Evolutionary conservation across 495 filamentous ascomycete genomes (phyloP).

Genomic region (Sphaerosporella brunnea): DNA sequence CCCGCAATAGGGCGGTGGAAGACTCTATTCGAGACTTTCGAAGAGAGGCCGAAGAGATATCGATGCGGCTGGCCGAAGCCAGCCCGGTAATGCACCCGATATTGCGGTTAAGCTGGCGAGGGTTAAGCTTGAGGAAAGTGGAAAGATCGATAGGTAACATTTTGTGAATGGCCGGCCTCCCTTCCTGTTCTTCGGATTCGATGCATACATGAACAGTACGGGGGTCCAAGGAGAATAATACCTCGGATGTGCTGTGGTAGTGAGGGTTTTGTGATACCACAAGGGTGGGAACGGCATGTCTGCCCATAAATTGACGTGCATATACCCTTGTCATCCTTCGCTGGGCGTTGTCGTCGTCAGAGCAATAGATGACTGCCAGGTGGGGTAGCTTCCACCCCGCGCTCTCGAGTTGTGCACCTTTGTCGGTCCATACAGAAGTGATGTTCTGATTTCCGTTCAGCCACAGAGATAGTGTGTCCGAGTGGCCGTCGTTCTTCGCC

Average conservation of each 20-base stretch:
- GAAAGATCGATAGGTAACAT: slow-evolving; percentile 54
- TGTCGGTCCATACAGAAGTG: slow-evolving; percentile 29
- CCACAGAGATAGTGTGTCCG: slow-evolving; percentile 36
- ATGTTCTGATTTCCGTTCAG: slow-evolving; percentile 40
- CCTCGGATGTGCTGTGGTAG: slow-evolving; percentile 32
- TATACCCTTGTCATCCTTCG: slow-evolving; percentile 34
- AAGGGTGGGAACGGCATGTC: slow-evolving; percentile 48
- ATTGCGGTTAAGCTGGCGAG: slow-evolving; percentile 56
- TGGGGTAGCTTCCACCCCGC: slow-evolving; percentile 50
- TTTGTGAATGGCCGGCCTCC: slow-evolving; percentile 35
- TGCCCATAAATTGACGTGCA: slow-evolving; percentile 44
- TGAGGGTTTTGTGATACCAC: slow-evolving; percentile 46
- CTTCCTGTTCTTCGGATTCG: slow-evolving; percentile 40
- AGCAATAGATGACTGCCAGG: slow-evolving; percentile 50
- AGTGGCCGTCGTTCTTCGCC: slow-evolving; percentile 29
- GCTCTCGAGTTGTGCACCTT: slow-evolving; percentile 33
- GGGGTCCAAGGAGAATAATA: slow-evolving; percentile 34
- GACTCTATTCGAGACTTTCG: slow-evolving; percentile 7
- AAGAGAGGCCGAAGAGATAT: slow-evolving; percentile 15
- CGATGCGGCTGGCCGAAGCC: slow-evolving; percentile 9
- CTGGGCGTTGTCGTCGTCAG: slow-evolving; percentile 35
- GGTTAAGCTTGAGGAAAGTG: slow-evolving; percentile 55
- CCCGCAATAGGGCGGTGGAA: slow-evolving; percentile 23
- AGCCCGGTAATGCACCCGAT: slow-evolving; percentile 47
- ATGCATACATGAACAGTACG: slow-evolving; percentile 49